phyloP scores from a whole-genome alignment of 768 basidiomycete genomes.

The Agaricus subrufescens region DNA sequence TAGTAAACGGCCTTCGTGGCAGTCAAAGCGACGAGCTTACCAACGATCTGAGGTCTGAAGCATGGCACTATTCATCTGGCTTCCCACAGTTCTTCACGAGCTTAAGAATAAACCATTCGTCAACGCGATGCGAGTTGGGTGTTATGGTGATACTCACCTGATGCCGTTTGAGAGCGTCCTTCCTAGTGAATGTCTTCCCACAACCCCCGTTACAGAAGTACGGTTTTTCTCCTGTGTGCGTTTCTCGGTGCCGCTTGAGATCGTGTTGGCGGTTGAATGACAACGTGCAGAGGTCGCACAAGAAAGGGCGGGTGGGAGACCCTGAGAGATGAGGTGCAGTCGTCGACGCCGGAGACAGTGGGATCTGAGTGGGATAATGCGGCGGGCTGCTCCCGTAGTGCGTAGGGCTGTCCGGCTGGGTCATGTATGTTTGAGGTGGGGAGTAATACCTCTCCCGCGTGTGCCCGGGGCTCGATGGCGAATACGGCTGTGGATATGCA shows the following conservation, averaged over 20 bases:
- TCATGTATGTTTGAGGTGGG: slow-evolving; percentile 19
- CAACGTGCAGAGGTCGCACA: slow-evolving; percentile 69
- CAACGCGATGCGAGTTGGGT: slow-evolving; percentile 10
- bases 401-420: slow-evolving; percentile 14
- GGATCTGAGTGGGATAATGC: slow-evolving; percentile 30
- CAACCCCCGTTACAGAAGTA: slow-evolving; percentile 81
- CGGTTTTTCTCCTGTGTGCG: slow-evolving; percentile 82
- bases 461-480: slow-evolving; percentile 19
- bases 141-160: slow-evolving; percentile 46
- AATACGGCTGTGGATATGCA: slow-evolving; percentile 27
- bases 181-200: slow-evolving; percentile 83
- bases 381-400: slow-evolving; percentile 15
- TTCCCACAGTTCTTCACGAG: slow-evolving; percentile 78
- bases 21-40: background rate
- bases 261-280: slow-evolving; percentile 88
- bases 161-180: slow-evolving; percentile 83
- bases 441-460: slow-evolving; percentile 39
- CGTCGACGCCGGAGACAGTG: slow-evolving; percentile 25
- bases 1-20: background rate
- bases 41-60: slow-evolving; percentile 3
- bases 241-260: slow-evolving; percentile 78
- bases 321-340: slow-evolving; percentile 44
- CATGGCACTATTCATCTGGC: slow-evolving; percentile 48
- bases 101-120: slow-evolving; percentile 27
- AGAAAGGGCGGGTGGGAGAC: slow-evolving; percentile 58